Conservation (phyloP, 2,329 filamentous ascomycete genomes). For the Fusarium sp. region DNA sequence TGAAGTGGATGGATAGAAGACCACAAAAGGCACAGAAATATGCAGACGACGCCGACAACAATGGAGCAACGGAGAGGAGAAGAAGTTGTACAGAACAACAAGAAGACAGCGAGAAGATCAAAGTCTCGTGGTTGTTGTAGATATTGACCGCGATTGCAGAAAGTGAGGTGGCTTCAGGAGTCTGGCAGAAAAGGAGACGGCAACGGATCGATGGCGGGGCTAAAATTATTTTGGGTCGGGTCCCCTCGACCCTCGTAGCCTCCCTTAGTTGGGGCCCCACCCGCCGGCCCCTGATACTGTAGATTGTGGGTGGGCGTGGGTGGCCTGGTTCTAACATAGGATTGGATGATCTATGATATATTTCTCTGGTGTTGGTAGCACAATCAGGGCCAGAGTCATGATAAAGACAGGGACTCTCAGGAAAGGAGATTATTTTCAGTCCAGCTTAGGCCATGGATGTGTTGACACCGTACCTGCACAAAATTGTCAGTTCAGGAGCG, state of each 20-base stretch:
- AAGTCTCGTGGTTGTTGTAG: slow-evolving; percentile 43
- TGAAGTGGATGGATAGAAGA: slow-evolving; percentile 15
- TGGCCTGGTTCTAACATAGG: slow-evolving; percentile 1
- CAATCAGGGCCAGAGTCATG: slow-evolving; percentile 8
- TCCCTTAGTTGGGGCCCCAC: slow-evolving; percentile 14
- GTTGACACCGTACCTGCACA: not conserved
- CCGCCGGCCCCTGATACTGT: slow-evolving; percentile 13
- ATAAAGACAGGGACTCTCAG: not conserved
- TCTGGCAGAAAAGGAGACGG: slow-evolving; percentile 47
- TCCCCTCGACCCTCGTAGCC: slow-evolving; percentile 31
- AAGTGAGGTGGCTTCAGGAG: slow-evolving; percentile 38
- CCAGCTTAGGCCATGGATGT: not conserved
- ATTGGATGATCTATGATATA: slow-evolving; percentile 20
- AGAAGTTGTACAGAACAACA: slow-evolving; percentile 42
- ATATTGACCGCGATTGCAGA: slow-evolving; percentile 40
- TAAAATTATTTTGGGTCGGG: slow-evolving; percentile 51
- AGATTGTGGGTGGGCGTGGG: slow-evolving; percentile 10
- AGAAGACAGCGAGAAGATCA: slow-evolving; percentile 37
- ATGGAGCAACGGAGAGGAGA: slow-evolving; percentile 26
- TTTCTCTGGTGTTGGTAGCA: slow-evolving; percentile 5
- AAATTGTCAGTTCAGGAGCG: not conserved
- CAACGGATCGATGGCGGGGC: slow-evolving; percentile 54
- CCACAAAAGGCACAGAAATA: slow-evolving; percentile 24
- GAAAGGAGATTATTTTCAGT: not conserved
- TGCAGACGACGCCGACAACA: slow-evolving; percentile 37